Evolutionary conservation across 2,329 filamentous ascomycete genomes (phyloP), one percentile per base, ranked within the genome.

Genomic region (Neonectria hederae): DNA sequence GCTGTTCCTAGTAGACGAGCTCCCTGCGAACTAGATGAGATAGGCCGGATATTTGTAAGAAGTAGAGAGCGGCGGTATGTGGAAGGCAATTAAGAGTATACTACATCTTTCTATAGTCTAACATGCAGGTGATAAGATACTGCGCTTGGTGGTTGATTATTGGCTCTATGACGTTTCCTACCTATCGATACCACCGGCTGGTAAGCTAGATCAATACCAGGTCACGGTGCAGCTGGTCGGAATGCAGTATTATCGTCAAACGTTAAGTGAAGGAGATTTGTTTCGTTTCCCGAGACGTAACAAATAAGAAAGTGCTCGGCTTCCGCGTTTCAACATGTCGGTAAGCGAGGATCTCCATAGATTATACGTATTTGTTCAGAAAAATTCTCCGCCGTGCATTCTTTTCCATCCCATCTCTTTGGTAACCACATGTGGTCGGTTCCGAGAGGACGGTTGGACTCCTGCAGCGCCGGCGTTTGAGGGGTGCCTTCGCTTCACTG

Each of bases 391-490:
- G 61, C 35, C 19, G 19, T 59, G 54, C 55, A 45, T 46, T 32
- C 30, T 32, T 48, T 40, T 40, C 30, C 45, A 46, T 32, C 35
- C 54, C 59, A 7, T 54, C 43, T 42, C 17, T 40, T 46, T 43
- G 59, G 46, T 40, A 42, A 28, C 48, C 48, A 51, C 21, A 40
- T 38, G 46, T 22, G 7, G 38, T 57, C 40, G 60, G 49, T 45
- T 59, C 60, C 54, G 51, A 21, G 43, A 63, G 43, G 30, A 26
- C 32, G 60, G 54, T 59, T 28, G 49, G 54, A 42, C 40, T 49
- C 49, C 19, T 54, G 42, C 42, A 42, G 54, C 32, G 60, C 60
- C 54, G 42, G 51, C 26, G 60, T 63, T 63, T 58, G 60, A 63
- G 54, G 46, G 43, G 26, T 5, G 48, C 14, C 43, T 46, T 59